phyloP scores from a whole-genome alignment of 345 rosid genomes.

The Luvunga scandens region DNA sequence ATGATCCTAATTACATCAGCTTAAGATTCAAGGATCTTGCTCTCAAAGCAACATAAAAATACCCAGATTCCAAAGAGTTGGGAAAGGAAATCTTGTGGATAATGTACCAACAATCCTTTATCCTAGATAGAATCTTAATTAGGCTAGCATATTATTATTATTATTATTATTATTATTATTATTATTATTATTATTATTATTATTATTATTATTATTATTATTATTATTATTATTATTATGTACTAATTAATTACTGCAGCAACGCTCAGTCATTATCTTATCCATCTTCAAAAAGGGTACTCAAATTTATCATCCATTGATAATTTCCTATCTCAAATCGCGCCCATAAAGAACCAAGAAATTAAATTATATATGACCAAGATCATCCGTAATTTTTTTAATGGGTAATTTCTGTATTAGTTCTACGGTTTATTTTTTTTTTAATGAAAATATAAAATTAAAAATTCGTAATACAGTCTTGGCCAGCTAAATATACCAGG shows the following conservation, averaged over 20 bases:
- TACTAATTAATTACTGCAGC: neutral
- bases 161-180: no score
- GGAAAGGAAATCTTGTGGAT: slow-evolving; percentile 4
- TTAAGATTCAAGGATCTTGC: neutral
- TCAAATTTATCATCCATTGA: neutral
- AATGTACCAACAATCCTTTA: slow-evolving; percentile 5
- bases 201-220: no score
- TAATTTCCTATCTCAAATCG: neutral
- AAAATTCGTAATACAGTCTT: no score
- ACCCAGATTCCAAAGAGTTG: neutral
- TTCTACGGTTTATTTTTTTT: neutral
- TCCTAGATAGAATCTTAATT: no score
- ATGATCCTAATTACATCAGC: neutral
- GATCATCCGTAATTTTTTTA: neutral
- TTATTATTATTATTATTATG: neutral
- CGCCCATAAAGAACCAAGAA: neutral
- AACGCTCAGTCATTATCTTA: neutral
- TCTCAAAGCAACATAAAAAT: neutral
- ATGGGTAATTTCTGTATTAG: neutral
- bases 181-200: no score
- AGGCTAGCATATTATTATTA: no score
- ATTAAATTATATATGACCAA: neutral
- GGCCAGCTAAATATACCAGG: no score
- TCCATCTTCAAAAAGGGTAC: neutral
- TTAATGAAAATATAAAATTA: no score